Evolutionary conservation across 768 basidiomycete species (phyloP).

Genomic region (Boletellus emodensis): DNA sequence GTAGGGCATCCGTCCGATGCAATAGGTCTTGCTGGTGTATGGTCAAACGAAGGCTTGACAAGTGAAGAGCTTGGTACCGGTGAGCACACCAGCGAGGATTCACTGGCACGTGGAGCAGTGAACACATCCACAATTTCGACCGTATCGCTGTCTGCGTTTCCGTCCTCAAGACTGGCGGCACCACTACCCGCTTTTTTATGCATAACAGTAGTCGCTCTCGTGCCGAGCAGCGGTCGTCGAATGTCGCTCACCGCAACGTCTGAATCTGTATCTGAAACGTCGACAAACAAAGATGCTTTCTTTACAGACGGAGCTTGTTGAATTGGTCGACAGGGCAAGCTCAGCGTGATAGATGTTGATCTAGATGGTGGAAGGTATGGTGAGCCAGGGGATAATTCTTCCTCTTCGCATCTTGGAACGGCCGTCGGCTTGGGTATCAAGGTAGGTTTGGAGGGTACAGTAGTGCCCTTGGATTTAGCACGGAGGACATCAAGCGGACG

Average conservation of each 20-base stretch:
- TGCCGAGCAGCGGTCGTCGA: not conserved
- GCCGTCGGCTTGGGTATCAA: not conserved
- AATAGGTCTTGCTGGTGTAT: not conserved
- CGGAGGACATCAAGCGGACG: constrained; percentile 30
- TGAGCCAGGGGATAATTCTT: constrained; percentile 9
- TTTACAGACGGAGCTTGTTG: not conserved
- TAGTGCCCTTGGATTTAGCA: constrained; percentile 3
- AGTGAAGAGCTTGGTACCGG: constrained; percentile 20
- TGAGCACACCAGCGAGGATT: constrained; percentile 19
- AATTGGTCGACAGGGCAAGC: not conserved
- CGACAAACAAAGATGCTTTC: constrained; percentile 18
- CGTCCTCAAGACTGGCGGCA: constrained; percentile 9
- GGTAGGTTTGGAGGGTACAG: not conserved
- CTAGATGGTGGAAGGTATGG: not conserved
- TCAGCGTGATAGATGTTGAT: not conserved
- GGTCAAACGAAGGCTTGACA: not conserved
- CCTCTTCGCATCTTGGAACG: constrained; percentile 6
- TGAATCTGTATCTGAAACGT: constrained; percentile 24
- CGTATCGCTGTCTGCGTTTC: not conserved
- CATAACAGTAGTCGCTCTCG: not conserved
- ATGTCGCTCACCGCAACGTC: constrained; percentile 18
- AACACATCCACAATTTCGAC: constrained; percentile 20
- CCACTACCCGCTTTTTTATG: not conserved
- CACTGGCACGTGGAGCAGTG: constrained; percentile 12
- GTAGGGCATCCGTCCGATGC: constrained; percentile 4